These are phyloP conservation scores for Hypoxylon sp. DNA, from an alignment of 2,329 filamentous ascomycete genomes.

Conservation along the genomic window DNA sequence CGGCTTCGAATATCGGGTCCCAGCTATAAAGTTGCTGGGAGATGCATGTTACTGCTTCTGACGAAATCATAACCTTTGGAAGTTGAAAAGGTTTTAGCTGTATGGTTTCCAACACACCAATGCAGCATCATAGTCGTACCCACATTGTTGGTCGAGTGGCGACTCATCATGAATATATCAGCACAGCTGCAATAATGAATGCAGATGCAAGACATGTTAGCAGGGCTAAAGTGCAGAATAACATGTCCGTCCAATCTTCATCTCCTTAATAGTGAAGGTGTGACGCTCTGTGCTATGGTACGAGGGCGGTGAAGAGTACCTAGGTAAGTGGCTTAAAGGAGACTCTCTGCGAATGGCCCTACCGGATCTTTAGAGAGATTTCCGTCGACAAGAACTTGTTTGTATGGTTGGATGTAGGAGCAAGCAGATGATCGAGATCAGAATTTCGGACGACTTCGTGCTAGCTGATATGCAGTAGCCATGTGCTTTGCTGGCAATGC, in stretches of 20 bases:
- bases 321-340: too few relatives aligned
- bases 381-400: too few relatives aligned
- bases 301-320: not conserved
- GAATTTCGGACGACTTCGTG: too few relatives aligned
- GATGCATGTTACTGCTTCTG: not conserved
- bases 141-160: not conserved
- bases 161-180: not conserved
- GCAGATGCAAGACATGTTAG: too few relatives aligned
- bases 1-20: slow-evolving; percentile 12
- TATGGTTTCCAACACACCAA: not conserved
- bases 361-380: too few relatives aligned
- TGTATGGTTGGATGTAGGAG: too few relatives aligned
- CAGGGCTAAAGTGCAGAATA: not conserved
- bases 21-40: slow-evolving; percentile 13
- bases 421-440: not conserved
- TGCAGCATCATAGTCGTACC: not conserved
- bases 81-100: not conserved
- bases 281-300: not conserved
- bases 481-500: not conserved
- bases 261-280: not conserved
- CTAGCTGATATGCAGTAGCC: not conserved
- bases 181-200: too few relatives aligned
- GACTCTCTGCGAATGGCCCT: too few relatives aligned
- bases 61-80: slow-evolving; percentile 4
- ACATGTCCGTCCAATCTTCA: not conserved